Conservation (phyloP, 148 eudicot species). For the Vaccinium corymbosum region DNA sequence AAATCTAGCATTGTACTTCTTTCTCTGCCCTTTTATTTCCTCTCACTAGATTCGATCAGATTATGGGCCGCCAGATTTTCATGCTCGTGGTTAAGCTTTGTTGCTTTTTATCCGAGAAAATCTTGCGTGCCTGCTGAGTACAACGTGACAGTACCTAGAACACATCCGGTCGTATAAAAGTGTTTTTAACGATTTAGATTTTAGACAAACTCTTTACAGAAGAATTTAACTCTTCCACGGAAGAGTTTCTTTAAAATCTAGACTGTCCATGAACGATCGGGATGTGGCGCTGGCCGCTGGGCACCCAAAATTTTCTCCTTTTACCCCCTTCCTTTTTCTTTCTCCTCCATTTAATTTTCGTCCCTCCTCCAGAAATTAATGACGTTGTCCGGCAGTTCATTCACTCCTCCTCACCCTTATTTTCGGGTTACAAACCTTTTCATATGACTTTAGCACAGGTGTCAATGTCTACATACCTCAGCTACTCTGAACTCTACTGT, state of each 20-base stretch:
- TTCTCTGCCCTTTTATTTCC: slow-evolving; percentile 11
- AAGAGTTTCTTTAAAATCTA: too few relatives aligned
- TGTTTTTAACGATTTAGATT: too few relatives aligned
- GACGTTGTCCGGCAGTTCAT: slow-evolving; percentile 19
- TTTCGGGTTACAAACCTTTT: not conserved
- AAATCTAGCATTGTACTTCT: slow-evolving; percentile 34
- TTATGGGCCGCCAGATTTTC: slow-evolving; percentile 44
- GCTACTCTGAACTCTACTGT: slow-evolving; percentile 38
- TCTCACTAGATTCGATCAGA: slow-evolving; percentile 34
- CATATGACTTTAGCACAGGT: not conserved
- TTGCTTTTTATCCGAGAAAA: not conserved
- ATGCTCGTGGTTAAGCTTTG: not conserved
- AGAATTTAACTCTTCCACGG: too few relatives aligned
- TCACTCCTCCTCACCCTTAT: not conserved
- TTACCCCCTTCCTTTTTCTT: not conserved
- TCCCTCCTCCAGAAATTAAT: not conserved
- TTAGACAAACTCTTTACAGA: too few relatives aligned
- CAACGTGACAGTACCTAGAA: too few relatives aligned
- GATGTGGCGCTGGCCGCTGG: too few relatives aligned
- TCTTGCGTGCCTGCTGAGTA: too few relatives aligned
- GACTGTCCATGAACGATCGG: too few relatives aligned
- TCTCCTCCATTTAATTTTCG: not conserved
- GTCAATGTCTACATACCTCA: slow-evolving; percentile 9
- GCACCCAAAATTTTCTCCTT: too few relatives aligned
- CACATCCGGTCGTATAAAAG: too few relatives aligned